Percentiles rank a stretch among this genome's conserved stretches.
Conservation (phyloP, 495 filamentous ascomycete species). For the Symbiotaphrina buchneri region DNA sequence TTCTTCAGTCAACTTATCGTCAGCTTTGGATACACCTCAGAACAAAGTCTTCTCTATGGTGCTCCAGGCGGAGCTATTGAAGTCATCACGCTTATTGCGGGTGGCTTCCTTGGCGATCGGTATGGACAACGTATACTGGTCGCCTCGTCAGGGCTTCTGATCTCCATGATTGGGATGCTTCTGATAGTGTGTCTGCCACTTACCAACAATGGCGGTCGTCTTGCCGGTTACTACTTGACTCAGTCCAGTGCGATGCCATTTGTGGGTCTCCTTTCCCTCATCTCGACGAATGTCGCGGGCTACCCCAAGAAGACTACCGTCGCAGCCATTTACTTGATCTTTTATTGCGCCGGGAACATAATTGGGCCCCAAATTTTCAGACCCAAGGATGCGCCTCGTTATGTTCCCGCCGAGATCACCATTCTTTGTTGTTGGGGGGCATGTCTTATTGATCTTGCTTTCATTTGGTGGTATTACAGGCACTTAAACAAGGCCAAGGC, state of each 20-base stretch:
- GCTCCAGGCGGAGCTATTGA: slow-evolving; percentile 44
- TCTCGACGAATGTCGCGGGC: slow-evolving; percentile 42
- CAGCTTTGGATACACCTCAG: slow-evolving; percentile 30
- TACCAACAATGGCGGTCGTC: slow-evolving; percentile 29
- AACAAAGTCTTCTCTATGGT: slow-evolving; percentile 41
- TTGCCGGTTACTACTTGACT: slow-evolving; percentile 43
- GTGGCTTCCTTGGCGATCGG: slow-evolving; percentile 35
- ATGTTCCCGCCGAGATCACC: slow-evolving; percentile 44
- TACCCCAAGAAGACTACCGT: slow-evolving; percentile 61
- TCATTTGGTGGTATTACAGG: slow-evolving; percentile 39
- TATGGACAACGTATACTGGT: slow-evolving; percentile 27
- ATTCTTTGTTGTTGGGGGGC: slow-evolving; percentile 41
- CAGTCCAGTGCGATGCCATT: slow-evolving; percentile 33
- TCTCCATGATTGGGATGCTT: slow-evolving; percentile 31
- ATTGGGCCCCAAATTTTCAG: slow-evolving; percentile 37
- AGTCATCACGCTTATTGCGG: slow-evolving; percentile 31
- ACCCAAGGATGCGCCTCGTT: slow-evolving; percentile 31
- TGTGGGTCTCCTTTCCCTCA: slow-evolving; percentile 31
- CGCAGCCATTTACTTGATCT: slow-evolving; percentile 45
- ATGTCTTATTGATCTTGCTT: slow-evolving; percentile 28
- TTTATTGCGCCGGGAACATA: slow-evolving; percentile 38
- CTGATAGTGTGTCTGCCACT: slow-evolving; percentile 43
- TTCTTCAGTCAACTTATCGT: slow-evolving; percentile 49
- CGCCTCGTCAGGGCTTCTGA: slow-evolving; percentile 14
- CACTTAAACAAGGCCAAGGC: slow-evolving; percentile 38